Evolutionary conservation across 164 flowering plant genomes (phyloP).

Genomic region (Akebia trifoliata): DNA sequence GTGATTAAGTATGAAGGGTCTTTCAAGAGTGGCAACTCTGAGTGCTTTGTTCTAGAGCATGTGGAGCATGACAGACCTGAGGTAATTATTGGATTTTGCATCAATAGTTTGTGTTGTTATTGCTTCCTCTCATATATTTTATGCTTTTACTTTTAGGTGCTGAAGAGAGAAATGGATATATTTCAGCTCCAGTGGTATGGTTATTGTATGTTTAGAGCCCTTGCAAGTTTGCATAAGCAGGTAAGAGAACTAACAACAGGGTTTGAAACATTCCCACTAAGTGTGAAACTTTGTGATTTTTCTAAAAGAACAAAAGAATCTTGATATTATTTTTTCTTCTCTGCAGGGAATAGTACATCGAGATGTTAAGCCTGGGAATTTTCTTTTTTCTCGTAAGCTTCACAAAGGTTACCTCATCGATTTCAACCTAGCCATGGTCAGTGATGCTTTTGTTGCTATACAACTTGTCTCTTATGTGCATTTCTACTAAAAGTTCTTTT

Average conservation of each 20-base stretch:
- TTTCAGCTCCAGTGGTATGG: conserved; percentile 84
- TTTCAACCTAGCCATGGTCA: conserved; percentile 92
- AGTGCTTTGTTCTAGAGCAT: conserved; percentile 80
- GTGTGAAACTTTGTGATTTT: neutral
- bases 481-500: too few species aligned
- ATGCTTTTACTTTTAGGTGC: conserved; percentile 35
- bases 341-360: conserved; percentile 86
- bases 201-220: conserved; percentile 88
- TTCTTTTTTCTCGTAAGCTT: conserved; percentile 68
- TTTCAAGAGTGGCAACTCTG: conserved; percentile 51
- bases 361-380: conserved; percentile 97
- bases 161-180: conserved; percentile 75
- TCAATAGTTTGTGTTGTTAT: neutral
- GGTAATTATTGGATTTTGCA: conserved; percentile 37
- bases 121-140: conserved; percentile 8
- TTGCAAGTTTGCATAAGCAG: conserved; percentile 82
- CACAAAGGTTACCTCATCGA: conserved; percentile 89
- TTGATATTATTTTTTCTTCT: neutral
- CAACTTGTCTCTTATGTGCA: too few species aligned
- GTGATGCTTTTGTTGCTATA: conserved; percentile 21
- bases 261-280: conserved; percentile 8
- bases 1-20: conserved; percentile 76
- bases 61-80: conserved; percentile 95
- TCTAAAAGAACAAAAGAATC: neutral
- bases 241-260: conserved; percentile 27